Conservation (phyloP, 805 yeast species). For the Starmerella riodocensis region DNA sequence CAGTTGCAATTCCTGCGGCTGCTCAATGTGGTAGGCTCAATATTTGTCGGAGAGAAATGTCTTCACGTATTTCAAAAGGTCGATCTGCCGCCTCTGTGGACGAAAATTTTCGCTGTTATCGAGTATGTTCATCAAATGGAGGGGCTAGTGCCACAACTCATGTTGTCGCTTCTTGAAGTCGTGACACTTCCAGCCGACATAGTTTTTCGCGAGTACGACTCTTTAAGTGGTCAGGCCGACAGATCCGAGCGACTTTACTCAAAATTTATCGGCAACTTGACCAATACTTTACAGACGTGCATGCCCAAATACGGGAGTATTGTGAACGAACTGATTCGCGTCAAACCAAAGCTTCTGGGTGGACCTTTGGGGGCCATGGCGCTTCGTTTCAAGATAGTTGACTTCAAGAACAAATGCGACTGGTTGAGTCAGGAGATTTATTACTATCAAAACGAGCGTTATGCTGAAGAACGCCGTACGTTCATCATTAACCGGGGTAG, state of each 20-base stretch:
- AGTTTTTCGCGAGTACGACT: background rate
- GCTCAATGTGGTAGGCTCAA: background rate
- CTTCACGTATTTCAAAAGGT: background rate
- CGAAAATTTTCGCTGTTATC: background rate
- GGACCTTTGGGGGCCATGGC: constrained; percentile 90
- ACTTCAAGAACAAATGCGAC: constrained; percentile 84
- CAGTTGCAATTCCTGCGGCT: background rate
- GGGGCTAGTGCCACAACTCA: background rate
- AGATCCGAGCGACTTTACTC: background rate
- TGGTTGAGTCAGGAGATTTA: constrained; percentile 61
- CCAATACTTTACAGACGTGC: background rate
- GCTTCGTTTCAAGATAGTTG: constrained; percentile 74
- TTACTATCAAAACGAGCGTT: constrained; percentile 19
- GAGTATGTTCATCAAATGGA: background rate
- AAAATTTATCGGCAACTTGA: background rate
- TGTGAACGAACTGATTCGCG: background rate
- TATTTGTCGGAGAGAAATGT: background rate
- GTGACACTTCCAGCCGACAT: constrained; percentile 2
- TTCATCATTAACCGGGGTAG: constrained; percentile 73
- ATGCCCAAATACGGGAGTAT: background rate
- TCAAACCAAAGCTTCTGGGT: background rate
- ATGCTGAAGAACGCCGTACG: constrained; percentile 34
- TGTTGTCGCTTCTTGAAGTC: background rate
- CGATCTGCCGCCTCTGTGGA: background rate
- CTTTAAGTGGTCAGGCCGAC: background rate